A percentile compares a stretch with the other conserved stretches of the same genome.
Conservation (phyloP, 2,329 filamentous ascomycete genomes). For the Clonostachys solani region DNA sequence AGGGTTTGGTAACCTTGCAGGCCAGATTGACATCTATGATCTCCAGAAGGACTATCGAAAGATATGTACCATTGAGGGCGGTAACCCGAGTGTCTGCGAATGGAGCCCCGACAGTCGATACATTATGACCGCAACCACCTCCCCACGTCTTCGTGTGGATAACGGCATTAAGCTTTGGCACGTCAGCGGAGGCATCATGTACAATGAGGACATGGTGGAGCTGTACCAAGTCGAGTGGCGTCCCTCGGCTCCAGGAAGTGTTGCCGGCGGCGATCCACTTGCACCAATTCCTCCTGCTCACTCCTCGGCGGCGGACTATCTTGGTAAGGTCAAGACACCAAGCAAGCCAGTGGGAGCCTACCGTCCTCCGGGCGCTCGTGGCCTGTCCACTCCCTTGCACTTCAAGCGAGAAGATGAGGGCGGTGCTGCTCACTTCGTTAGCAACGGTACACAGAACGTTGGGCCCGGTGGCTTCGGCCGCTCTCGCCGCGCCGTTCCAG, state of each 20-base stretch:
- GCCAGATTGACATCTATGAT: constrained; percentile 97
- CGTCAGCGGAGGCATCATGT: constrained; percentile 83
- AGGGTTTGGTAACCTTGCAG: constrained; percentile 94
- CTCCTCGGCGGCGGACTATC: constrained; percentile 73
- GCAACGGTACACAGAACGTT: constrained; percentile 71
- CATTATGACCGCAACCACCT: constrained; percentile 96
- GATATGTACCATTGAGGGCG: constrained; percentile 88
- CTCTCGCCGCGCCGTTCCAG: constrained; percentile 75
- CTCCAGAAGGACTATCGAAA: constrained; percentile 91
- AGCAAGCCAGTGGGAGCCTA: constrained; percentile 98
- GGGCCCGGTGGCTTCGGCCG: constrained; percentile 77
- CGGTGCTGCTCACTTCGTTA: constrained; percentile 77
- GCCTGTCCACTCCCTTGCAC: constrained; percentile 80
- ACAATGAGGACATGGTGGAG: constrained; percentile 92
- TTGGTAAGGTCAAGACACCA: constrained; percentile 86
- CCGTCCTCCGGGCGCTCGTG: constrained; percentile 88
- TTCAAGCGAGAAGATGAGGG: constrained; percentile 99
- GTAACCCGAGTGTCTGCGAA: constrained; percentile 92
- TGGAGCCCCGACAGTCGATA: constrained; percentile 97
- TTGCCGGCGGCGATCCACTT: constrained; percentile 66
- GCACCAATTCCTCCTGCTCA: constrained; percentile 73
- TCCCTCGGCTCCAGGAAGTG: constrained; percentile 60
- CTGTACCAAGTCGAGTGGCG: constrained; percentile 90
- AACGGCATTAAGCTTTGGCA: constrained; percentile 97
- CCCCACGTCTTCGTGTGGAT: constrained; percentile 89